Evolutionary conservation across 306 rosid genomes (phyloP), one percentile per base, ranked within the genome.

Genomic region (Parietaria judaica): DNA sequence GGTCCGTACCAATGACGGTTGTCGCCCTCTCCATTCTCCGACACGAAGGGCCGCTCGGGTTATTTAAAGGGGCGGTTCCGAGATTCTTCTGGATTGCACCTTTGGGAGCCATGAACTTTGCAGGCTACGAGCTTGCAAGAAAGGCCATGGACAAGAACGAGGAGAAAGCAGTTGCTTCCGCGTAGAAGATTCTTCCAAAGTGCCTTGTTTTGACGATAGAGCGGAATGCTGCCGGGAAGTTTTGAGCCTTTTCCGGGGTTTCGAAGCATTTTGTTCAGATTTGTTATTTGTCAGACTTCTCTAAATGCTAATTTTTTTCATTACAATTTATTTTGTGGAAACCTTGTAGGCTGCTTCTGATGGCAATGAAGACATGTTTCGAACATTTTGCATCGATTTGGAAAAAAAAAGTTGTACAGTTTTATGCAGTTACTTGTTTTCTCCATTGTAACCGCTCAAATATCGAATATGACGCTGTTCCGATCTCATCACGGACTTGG

Each of bases 11-110:
- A 1, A 94, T 94, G 97, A 76, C 89, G 35, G 14, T 86, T 43
- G 70, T 84, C 36, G 88, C 90, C 74, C 3, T 86, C 76, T 79
- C 95, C 10, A 88, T 94, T 66, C 90, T 94, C 47, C 82, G 81
- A 5, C 87, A 73, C 0, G 97, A 94, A 80, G 99, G 97, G 15
- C 99, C 97, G 44, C 83, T 88, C 43, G 99, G 99, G 49, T 71
- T 94, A 68, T 88, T 88, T 62, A 94, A 94, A 74, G 99, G 99
- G 61, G 97, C 99, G 3, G 72, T 94, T 17, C 99, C 97, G 6
- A 86, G 99, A 73, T 94, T 94, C 78, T 94, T 94, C 66, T 94
- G 99, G 99, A 88, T 94, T 63, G 99, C 99, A 51, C 97, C 99
- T 17, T 62, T 94, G 16, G 99, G 99, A 16, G 99, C 99, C 76